phyloP scores from a whole-genome alignment of 2,329 filamentous ascomycete genomes.

The Pseudogymnoascus sp. region DNA sequence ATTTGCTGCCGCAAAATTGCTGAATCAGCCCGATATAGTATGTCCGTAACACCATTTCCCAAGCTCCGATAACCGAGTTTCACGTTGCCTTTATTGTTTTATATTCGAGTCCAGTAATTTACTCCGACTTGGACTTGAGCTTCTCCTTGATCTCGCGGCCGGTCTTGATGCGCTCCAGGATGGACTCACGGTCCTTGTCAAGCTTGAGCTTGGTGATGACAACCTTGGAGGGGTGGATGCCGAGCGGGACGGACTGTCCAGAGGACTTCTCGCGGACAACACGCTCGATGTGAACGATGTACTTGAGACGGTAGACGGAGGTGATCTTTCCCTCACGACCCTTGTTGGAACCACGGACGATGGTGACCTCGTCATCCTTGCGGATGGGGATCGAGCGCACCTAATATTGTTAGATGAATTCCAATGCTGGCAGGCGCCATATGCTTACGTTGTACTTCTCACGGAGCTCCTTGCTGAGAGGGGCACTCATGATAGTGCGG shows the following conservation, averaged over 20 bases:
- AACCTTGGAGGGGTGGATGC: conserved; percentile 93
- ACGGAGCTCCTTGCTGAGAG: conserved; percentile 91
- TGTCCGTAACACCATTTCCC: conserved; percentile 10
- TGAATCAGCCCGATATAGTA: conserved; percentile 11
- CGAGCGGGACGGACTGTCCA: conserved; percentile 90
- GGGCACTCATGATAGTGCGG: conserved; percentile 94
- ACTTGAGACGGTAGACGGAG: conserved; percentile 97
- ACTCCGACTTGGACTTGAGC: conserved; percentile 26
- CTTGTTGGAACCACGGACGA: conserved; percentile 92
- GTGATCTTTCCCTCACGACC: conserved; percentile 97
- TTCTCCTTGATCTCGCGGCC: conserved; percentile 71
- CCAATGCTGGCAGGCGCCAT: not conserved
- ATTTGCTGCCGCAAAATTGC: conserved; percentile 9
- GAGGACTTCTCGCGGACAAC: conserved; percentile 95
- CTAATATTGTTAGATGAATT: conserved; percentile 36
- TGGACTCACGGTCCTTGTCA: conserved; percentile 87
- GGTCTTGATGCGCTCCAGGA: conserved; percentile 74
- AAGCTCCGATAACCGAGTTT: conserved; percentile 13
- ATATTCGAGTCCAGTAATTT: conserved; percentile 11
- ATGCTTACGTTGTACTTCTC: conserved; percentile 93
- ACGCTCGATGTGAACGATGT: conserved; percentile 93
- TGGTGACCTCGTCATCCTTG: conserved; percentile 92
- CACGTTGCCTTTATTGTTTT: conserved; percentile 10
- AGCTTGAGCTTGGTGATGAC: conserved; percentile 99
- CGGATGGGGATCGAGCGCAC: conserved; percentile 94